These are phyloP conservation scores for Mediolabrus comicus DNA, from an alignment of 108 stramenopile genomes.

Conservation along the genomic window DNA sequence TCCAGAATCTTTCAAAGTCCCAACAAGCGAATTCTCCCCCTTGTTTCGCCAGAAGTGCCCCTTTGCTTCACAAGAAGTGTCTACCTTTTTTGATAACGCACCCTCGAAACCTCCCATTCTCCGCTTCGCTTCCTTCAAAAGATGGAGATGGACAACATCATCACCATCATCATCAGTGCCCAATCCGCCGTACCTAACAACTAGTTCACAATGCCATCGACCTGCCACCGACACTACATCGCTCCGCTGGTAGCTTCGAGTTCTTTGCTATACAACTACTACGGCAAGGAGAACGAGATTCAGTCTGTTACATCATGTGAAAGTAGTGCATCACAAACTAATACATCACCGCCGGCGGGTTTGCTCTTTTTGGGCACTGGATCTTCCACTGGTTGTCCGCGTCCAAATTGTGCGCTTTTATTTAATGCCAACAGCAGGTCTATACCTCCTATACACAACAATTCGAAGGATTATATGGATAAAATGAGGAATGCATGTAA, in stretches of 20 bases:
- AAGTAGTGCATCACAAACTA: background rate
- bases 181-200: too few species aligned
- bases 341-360: constrained; percentile 3
- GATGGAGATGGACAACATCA: too few species aligned
- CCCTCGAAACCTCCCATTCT: too few species aligned
- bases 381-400: constrained; percentile 84
- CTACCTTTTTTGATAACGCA: too few species aligned
- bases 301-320: background rate
- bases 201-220: background rate
- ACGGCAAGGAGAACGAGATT: background rate
- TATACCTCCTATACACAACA: constrained; percentile 8
- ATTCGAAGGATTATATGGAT: constrained; percentile 1
- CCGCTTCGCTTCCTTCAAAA: too few species aligned
- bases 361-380: constrained; percentile 75
- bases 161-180: background rate
- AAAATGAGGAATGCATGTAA: constrained; percentile 37
- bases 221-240: background rate
- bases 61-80: too few species aligned
- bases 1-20: too few species aligned
- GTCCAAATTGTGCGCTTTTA: constrained; percentile 62
- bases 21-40: too few species aligned
- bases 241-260: background rate
- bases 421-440: constrained; percentile 39
- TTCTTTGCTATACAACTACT: background rate
- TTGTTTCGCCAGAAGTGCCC: too few species aligned